Conservation (phyloP, 169 alveolate genomes). For the Plasmodium falciparum region DNA sequence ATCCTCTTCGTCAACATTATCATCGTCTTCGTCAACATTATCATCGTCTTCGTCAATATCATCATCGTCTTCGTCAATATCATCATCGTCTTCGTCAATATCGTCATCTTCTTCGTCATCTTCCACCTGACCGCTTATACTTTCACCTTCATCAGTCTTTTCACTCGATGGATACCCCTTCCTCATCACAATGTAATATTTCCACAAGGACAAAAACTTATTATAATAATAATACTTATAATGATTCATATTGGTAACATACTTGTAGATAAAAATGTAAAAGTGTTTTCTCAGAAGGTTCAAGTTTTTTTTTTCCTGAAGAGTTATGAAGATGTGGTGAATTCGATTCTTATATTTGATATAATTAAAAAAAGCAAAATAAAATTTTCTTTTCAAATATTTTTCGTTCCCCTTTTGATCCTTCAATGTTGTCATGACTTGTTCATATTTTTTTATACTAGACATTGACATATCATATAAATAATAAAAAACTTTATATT, state of each 20-base stretch:
- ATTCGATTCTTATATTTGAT: too few relatives aligned
- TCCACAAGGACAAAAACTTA: conserved; percentile 54
- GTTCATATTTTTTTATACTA: not conserved
- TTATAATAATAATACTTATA: conserved; percentile 58
- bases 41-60: not conserved
- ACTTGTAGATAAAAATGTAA: conserved; percentile 32
- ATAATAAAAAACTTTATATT: conserved; percentile 6
- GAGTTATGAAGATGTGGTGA: not conserved
- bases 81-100: not conserved
- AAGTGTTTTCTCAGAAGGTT: conserved; percentile 31
- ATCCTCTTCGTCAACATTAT: not conserved
- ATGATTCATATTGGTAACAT: conserved; percentile 37
- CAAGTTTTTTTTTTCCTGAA: not conserved
- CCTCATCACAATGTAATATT: conserved; percentile 37
- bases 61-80: not conserved
- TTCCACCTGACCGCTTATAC: not conserved
- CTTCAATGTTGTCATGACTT: too few relatives aligned
- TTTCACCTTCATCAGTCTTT: conserved; percentile 3
- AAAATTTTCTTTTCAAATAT: too few relatives aligned
- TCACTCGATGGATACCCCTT: not conserved
- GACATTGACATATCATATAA: conserved; percentile 8
- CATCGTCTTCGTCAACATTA: not conserved
- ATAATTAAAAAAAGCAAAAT: too few relatives aligned
- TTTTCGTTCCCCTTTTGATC: too few relatives aligned
- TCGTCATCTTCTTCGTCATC: not conserved